Percentiles rank a stretch among this genome's conserved stretches.
Conservation (phyloP, 805 yeast genomes). For the Sugiyamaella mastotermitis region DNA sequence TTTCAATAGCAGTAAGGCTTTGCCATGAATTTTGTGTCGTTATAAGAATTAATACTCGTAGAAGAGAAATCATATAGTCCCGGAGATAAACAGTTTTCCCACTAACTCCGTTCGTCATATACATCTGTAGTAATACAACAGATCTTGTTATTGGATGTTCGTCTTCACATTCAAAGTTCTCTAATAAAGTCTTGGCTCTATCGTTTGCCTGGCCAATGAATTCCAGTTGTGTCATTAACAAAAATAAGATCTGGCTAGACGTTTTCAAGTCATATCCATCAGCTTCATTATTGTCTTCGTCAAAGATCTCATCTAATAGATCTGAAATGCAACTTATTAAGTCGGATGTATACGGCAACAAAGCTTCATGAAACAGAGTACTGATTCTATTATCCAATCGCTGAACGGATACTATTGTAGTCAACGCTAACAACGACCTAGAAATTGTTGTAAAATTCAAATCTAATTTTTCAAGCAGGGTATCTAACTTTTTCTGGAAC, state of each 20-base stretch:
- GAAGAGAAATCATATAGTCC: neutral
- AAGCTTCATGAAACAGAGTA: conserved; percentile 1
- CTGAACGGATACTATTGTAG: conserved; percentile 9
- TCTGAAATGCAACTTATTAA: neutral
- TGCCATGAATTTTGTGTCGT: neutral
- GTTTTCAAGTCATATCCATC: neutral
- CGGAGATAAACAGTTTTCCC: neutral
- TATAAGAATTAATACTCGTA: neutral
- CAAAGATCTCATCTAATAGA: neutral
- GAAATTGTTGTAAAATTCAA: neutral
- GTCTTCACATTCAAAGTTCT: neutral
- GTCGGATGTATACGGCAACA: neutral
- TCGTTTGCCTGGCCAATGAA: conserved; percentile 6
- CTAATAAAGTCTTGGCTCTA: neutral
- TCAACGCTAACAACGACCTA: conserved; percentile 9
- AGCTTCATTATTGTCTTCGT: neutral
- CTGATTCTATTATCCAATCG: conserved; percentile 4
- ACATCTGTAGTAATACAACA: neutral
- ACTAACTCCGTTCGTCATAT: neutral
- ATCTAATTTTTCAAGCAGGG: conserved; percentile 2
- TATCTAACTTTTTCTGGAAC: neutral
- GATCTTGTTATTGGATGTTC: neutral
- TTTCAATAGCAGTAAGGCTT: neutral
- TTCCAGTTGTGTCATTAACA: conserved; percentile 6
- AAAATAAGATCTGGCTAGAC: neutral